Evolutionary conservation across 2,329 filamentous ascomycete species (phyloP), one percentile per base, ranked within the genome.

Genomic region (Decorospora gaudefroyi): DNA sequence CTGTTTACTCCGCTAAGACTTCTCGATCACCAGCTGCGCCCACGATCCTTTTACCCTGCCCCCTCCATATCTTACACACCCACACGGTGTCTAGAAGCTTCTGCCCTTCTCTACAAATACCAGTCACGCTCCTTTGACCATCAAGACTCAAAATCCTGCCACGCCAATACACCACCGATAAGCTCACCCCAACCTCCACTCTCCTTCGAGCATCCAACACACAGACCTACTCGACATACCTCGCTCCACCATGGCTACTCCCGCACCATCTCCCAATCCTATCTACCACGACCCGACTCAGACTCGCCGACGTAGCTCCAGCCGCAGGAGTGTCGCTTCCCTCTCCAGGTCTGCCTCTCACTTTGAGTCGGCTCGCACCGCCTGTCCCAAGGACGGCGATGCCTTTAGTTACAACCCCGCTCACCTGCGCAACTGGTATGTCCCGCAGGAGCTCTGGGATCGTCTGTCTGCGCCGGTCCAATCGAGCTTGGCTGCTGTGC

Each of bases 351-450:
- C 56, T 11, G 39, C 46, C 33, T 59, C 64, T 17, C 43, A 51
- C 26, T 30, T 65, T 17, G 63, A 65, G 28, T 59, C 57, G 28
- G 60, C 59, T 17, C 63, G 68, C 45, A 62, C 61, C 13, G 43
- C 53, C n/a, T 64, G 61, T 38, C 64, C 67, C 40, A 61, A 57
- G 31, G 68, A 72, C 39, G 60, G 59, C 13, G 67, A 71, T 42
- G 63, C 67, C 10, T 72, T 73, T 54, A 67, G 59, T 50, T 72
- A 65, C 53, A 50, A 67, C 21, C 62, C 68, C 2, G 47, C 54
- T 12, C 68, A 75, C 51, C 59, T 76, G 17, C 39, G 46, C 5
- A 47, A 58, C 7, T 77, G 72, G 70, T 58, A 62, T 32, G 60
- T 74, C 34, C 65, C 73, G 0, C 51, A 69, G 17, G 55, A 65